These are phyloP conservation scores for Magnolia changhungtana DNA, from an alignment of 164 flowering plant species.

Conservation along the genomic window DNA sequence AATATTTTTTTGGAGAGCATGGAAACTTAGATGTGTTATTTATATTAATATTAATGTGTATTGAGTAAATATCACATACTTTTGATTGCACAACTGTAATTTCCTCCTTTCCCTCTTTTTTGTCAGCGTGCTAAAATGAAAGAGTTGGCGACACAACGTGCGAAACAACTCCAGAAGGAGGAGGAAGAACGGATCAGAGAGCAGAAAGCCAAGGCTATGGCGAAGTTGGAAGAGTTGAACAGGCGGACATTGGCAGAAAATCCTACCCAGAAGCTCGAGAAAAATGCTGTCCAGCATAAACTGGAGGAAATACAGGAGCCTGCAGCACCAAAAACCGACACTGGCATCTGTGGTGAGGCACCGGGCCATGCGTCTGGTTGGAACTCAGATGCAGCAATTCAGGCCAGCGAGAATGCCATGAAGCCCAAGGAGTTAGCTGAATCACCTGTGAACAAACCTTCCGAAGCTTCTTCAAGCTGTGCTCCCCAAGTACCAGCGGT, in stretches of 20 bases:
- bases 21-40: no score
- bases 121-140: conserved; percentile 78
- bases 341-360: conserved; percentile 14
- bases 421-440: conserved; percentile 22
- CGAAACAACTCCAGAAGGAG: conserved; percentile 75
- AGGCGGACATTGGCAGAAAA: conserved; percentile 53
- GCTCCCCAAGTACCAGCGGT: conserved; percentile 18
- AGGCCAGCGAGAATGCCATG: conserved; percentile 14
- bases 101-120: conserved; percentile 2
- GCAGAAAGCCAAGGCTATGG: conserved; percentile 92
- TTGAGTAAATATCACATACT: no score
- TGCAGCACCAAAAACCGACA: conserved; percentile 6
- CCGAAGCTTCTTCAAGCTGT: conserved; percentile 20
- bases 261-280: conserved; percentile 35
- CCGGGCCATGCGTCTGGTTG: conserved; percentile 10
- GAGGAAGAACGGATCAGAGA: conserved; percentile 85
- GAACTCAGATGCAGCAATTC: conserved; percentile 19
- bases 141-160: conserved; percentile 79
- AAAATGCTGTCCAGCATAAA: conserved; percentile 22
- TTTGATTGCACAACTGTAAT: no score
- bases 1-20: no score
- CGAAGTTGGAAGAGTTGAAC: conserved; percentile 89
- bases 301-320: conserved; percentile 29
- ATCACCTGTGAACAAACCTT: conserved; percentile 11
- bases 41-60: no score